Base-by-base conservation (phyloP, 2,329 filamentous ascomycete genomes). In the Phialophora chinensis region DNA sequence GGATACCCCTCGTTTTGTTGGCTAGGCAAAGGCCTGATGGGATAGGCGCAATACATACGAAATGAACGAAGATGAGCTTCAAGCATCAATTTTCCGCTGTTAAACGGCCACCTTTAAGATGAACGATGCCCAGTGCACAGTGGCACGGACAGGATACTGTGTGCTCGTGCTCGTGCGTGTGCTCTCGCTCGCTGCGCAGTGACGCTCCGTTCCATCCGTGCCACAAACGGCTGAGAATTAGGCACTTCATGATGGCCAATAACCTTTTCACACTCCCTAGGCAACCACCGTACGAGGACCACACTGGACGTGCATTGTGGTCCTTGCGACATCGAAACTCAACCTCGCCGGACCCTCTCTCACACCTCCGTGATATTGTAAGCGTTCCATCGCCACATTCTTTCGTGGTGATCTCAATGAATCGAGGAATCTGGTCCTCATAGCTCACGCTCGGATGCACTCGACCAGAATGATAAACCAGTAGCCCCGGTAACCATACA, bases 1-100 rank as follows among this genome's bases (percentile, higher is more conserved):
- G 58, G 52, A 66, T 67, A 66, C 67, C 64, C 64, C 54, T 66
- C 59, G 38, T 38, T 35, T 60, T 52, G 17, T 27, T 31, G 53
- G 25, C 25, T 55, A 35, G 53, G 49, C 27, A 53, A 44, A 44
- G 38, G 17, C 17, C 38, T 44, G 38, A 17, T 44, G 38, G 14
- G n/a, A n/a, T 44, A 44, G 38, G 38, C 17, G 38, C 38, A 44
- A 44, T 44, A 44, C 17, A 44, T 44, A 44, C 38, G 38, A 44
- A 20, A 44, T 8, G 38, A 44, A 10, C 6, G 14, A n/a, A 7
- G 17, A n/a, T 25, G 38, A 44, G 38, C 38, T 44, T 44, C 17
- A 7, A n/a, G 2, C 4, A 44, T 20, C 38, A n/a, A 42, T 42
- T 44, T 44, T 44, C 17, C 17, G n/a, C 38, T n/a, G 6, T n/a